Conservation (phyloP, 2,329 filamentous ascomycete genomes). For the Cladobotryum mycophilum region DNA sequence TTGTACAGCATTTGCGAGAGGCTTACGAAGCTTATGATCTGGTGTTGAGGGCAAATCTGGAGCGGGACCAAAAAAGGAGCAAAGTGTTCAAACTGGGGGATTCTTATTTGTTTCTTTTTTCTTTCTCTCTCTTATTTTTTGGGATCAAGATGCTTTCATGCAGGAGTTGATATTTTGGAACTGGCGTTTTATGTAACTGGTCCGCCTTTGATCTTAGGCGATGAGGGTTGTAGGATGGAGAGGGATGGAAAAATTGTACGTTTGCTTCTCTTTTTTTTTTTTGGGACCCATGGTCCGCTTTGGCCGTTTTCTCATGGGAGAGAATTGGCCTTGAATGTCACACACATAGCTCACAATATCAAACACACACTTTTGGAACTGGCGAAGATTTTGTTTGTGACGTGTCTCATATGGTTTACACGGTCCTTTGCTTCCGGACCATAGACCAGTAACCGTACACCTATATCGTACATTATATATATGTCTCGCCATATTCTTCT, state of each 20-base stretch:
- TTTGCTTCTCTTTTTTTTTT: too few species aligned
- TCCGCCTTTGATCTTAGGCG: too few species aligned
- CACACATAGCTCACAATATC: not conserved
- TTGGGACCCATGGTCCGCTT: too few species aligned
- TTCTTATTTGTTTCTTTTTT: not conserved
- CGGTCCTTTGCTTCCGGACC: not conserved
- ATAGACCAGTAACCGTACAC: not conserved
- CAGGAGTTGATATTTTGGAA: not conserved
- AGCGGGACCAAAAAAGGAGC: not conserved
- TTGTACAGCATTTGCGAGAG: too few species aligned
- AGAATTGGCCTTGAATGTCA: too few species aligned
- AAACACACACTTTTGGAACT: not conserved
- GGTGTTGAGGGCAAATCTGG: too few species aligned
- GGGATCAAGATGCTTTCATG: not conserved
- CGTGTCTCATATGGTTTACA: not conserved
- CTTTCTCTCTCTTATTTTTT: not conserved
- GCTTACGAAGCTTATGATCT: too few species aligned
- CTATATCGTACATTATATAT: slow-evolving; percentile 7
- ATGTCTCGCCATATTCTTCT: slow-evolving; percentile 8
- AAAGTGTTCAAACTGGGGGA: not conserved
- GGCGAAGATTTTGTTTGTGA: too few species aligned
- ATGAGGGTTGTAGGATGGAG: not conserved
- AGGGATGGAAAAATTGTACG: not conserved
- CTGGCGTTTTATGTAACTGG: not conserved
- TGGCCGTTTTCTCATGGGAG: too few species aligned